Percentiles rank a stretch among this genome's conserved stretches.
These are phyloP conservation scores for Saccharomycopsis olivae DNA, from an alignment of 805 yeast species.

Conservation along the genomic window DNA sequence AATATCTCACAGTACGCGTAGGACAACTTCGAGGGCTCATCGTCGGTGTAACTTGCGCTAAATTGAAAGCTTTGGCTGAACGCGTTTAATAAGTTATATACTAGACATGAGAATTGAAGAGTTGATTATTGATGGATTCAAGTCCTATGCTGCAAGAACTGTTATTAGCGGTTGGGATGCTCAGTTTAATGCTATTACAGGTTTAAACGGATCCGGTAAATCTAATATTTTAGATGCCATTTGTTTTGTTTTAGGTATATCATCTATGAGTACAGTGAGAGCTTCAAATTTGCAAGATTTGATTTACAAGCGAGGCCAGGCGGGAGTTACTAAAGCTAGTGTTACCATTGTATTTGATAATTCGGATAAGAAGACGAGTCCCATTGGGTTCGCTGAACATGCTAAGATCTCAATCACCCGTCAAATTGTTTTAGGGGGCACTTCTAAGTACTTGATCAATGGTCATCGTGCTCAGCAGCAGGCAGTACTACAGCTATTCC, in stretches of 20 bases:
- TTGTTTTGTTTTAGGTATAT: slow-evolving; percentile 95
- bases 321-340: slow-evolving; percentile 94
- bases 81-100: no score
- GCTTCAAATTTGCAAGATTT: slow-evolving; percentile 90
- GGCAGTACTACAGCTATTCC: slow-evolving; percentile 81
- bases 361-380: slow-evolving; percentile 60
- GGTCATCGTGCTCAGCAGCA: slow-evolving; percentile 96
- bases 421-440: slow-evolving; percentile 83
- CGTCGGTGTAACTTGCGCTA: no score
- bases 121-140: slow-evolving; percentile 92
- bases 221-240: slow-evolving; percentile 95
- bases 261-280: slow-evolving; percentile 89
- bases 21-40: no score
- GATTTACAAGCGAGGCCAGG: slow-evolving; percentile 95
- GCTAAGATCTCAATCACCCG: slow-evolving; percentile 83
- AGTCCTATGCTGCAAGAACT: slow-evolving; percentile 93
- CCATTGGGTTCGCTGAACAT: slow-evolving; percentile 76
- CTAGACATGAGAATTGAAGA: slow-evolving; percentile 88
- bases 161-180: slow-evolving; percentile 94
- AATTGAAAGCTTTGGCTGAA: no score
- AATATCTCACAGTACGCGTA: no score
- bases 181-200: slow-evolving; percentile 95
- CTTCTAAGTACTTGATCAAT: slow-evolving; percentile 83
- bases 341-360: slow-evolving; percentile 95
- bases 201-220: slow-evolving; percentile 95